A percentile compares a stretch with the other conserved stretches of the same genome.
phyloP scores from a whole-genome alignment of 129 eudicot genomes.

The Chrysanthemum lavandulifolium region DNA sequence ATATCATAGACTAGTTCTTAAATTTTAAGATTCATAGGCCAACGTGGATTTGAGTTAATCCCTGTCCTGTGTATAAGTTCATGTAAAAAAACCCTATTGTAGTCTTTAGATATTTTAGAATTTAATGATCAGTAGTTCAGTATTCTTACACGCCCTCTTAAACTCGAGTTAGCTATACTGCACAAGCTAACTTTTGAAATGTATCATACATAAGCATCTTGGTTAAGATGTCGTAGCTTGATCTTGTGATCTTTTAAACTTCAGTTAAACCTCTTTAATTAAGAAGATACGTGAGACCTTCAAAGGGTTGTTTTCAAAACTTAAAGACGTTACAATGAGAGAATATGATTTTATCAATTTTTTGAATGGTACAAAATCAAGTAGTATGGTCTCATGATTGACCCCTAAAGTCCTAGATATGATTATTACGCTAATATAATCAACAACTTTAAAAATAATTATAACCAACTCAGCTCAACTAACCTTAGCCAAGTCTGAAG shows the following conservation, averaged over 20 bases:
- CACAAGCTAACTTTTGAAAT: neutral
- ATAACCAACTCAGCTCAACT: constrained; percentile 13
- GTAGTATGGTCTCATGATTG: neutral
- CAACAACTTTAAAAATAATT: neutral
- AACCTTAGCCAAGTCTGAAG: constrained; percentile 18
- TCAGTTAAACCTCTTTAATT: neutral
- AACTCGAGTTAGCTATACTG: neutral
- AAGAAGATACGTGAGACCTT: neutral
- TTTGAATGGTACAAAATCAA: constrained; percentile 16
- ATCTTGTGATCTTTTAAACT: neutral
- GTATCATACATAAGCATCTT: neutral
- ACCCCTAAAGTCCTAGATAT: constrained; percentile 13
- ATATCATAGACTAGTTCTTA: neutral
- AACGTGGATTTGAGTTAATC: neutral
- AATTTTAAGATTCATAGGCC: neutral
- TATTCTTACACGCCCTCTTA: neutral
- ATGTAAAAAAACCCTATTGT: neutral
- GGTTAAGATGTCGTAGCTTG: neutral
- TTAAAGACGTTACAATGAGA: neutral
- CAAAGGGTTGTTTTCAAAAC: neutral
- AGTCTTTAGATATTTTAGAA: neutral
- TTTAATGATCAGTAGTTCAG: neutral
- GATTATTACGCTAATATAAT: constrained; percentile 13
- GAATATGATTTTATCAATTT: neutral
- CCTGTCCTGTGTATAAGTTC: neutral